Evolutionary conservation across 306 rosid genomes (phyloP), one percentile per base, ranked within the genome.

Genomic region (Vachellia collinsii): DNA sequence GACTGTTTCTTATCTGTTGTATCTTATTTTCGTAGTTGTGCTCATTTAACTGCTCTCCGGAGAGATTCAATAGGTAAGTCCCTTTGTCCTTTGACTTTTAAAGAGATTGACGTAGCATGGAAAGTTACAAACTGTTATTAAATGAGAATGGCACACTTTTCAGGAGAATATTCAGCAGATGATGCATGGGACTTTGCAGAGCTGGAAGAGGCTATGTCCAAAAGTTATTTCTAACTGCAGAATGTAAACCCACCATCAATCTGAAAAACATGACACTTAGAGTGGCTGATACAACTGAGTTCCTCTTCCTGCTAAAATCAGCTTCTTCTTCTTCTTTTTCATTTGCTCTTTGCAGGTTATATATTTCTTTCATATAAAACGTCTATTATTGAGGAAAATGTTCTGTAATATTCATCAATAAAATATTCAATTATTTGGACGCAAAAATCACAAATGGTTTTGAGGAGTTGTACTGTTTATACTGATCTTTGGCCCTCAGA

Each of bases 161-260:
- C 91, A 94, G 97, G 97, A 71, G 80, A 93, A 90, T 91, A 87
- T 87, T 86, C 89, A 66, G 97, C 94, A 5, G 97, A 94, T 80
- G 92, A 90, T 87, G 97, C 99, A 64, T 94, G 97, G 99, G 97
- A 93, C 39, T 94, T 91, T 86, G 80, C 85, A 78, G 99, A 93
- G 82, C 88, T 95, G 70, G 97, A 95, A 86, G 98, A 90, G 56
- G 87, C 97, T 44, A 82, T 95, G 42, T 84, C 89, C 84, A 93
- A 89, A 83, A 83, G 38, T 61, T 94, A 91, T 78, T 90, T 94
- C 81, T 94, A 84, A 83, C 71, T 50, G 51, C 58, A 25, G 17
- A 50, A 59, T 34, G 50, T 11, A 72, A 43, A 17, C 46, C 38
- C 42, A 54, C 43, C 7, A 71, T 36, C 56, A 41, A 53, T 7